These are phyloP conservation scores for Limnanthes douglasii DNA, from an alignment of 345 rosid species.

Conservation along the genomic window DNA sequence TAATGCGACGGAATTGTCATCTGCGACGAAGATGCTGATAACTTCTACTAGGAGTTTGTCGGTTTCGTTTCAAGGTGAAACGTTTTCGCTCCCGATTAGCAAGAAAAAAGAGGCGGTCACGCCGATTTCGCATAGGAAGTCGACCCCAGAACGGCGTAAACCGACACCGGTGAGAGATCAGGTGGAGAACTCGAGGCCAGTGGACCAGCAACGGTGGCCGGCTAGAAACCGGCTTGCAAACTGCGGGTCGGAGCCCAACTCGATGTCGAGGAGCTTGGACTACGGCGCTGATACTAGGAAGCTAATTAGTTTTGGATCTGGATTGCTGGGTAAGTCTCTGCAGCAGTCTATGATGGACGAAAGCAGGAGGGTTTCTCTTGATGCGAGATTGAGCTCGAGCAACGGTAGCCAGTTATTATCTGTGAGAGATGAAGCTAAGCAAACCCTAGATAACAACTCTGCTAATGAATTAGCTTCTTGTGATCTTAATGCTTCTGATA, in stretches of 20 bases:
- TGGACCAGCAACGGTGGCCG: slow-evolving; percentile 70
- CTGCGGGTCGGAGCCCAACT: slow-evolving; percentile 15
- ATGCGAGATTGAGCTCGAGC: slow-evolving; percentile 40
- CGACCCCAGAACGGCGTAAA: slow-evolving; percentile 47
- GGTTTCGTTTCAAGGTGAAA: slow-evolving; percentile 86
- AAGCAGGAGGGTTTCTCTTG: slow-evolving; percentile 31
- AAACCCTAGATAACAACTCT: slow-evolving; percentile 25
- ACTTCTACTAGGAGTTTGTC: slow-evolving; percentile 83
- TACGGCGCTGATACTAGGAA: slow-evolving; percentile 19
- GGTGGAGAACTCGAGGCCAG: slow-evolving; percentile 33
- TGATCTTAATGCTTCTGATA: slow-evolving; percentile 62
- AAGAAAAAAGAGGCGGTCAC: slow-evolving; percentile 45
- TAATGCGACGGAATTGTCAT: slow-evolving; percentile 31
- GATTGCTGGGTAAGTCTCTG: slow-evolving; percentile 28
- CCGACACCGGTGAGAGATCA: slow-evolving; percentile 53
- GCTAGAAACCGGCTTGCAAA: slow-evolving; percentile 42
- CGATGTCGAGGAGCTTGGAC: slow-evolving; percentile 46
- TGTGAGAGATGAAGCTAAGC: slow-evolving; percentile 14
- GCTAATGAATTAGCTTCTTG: slow-evolving; percentile 27
- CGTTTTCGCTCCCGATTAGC: slow-evolving; percentile 80
- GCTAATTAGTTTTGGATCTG: slow-evolving; percentile 50
- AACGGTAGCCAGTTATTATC: slow-evolving; percentile 20
- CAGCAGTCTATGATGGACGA: slow-evolving; percentile 49
- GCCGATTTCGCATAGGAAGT: slow-evolving; percentile 27
- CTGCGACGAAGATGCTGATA: slow-evolving; percentile 58